Evolutionary conservation across 73 alveolate genomes (phyloP), one percentile per base, ranked within the genome.

Genomic region (Uronychia setigera): DNA sequence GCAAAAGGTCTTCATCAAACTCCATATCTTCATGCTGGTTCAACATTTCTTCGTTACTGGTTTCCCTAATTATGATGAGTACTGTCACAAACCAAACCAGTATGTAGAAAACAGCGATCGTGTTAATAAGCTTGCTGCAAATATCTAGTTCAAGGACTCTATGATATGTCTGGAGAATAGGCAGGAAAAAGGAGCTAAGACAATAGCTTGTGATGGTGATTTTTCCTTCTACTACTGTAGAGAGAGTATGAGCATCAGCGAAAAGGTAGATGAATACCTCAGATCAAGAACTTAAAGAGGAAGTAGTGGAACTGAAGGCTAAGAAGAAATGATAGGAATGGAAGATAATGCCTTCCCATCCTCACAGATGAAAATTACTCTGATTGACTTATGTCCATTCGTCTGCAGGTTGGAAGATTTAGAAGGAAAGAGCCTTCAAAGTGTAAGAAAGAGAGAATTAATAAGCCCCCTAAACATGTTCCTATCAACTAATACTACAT

Each of bases 321-420:
- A n/a, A n/a, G n/a, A n/a, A n/a, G n/a, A n/a, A n/a, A n/a, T n/a
- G n/a, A n/a, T n/a, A n/a, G n/a, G n/a, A n/a, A n/a, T n/a, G n/a
- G n/a, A n/a, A n/a, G n/a, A n/a, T n/a, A n/a, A n/a, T n/a, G n/a
- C n/a, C n/a, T 60, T 81, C 13, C 59, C 89, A 26, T 76, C 85
- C 30, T 80, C 57, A 35, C 59, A 59, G n/a, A 34, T 79, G 81
- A 85, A 87, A 46, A 31, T 89, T 5, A 76, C 86, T 29, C 78
- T 89, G 9, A 77, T 85, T 26, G 90, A 89, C 33, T 46, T 87
- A 26, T 77, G 87, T 60, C 95, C 92, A 26, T 89, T 78, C 83
- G 76, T 89, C 86, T 89, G 95, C 81, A 26, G 58, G 32, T 80
- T 59, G 31, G 31, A 79, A 29, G 95, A 89, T 74, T 31, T 89